Base-by-base conservation (phyloP, 2,329 filamentous ascomycete species). In the Scolecobasidium constrictum region DNA sequence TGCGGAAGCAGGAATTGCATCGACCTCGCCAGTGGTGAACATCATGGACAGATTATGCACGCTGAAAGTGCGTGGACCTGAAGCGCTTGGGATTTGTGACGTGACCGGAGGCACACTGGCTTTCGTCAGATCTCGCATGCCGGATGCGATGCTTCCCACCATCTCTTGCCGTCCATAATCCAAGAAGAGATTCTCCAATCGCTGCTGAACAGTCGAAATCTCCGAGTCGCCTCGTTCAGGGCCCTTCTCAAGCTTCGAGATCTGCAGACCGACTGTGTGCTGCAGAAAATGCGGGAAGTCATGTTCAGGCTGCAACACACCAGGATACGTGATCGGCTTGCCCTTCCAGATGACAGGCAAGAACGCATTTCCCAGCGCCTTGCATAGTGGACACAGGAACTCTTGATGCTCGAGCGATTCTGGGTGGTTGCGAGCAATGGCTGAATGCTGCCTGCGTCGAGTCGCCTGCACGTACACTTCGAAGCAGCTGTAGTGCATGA, bases 401-500 rank as follows among this genome's bases (percentile, higher is more conserved):
- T 98, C 92, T 48, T 93, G 83, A 35, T 76, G 69, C 16, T 74
- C 70, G 2, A 86, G 72, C 43, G 81, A 75, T 58, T 98, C 93
- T 0, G 92, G 92, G 53, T 96, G 92, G 53, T 94, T 86, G 12
- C 92, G 77, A 5, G 92, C 88, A 59, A 98, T 94, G 59, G 98
- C 92, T 53, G 92, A 86, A 16, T 76, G 77, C 57, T 98, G 93
- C 31, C 92, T 77, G 47, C 88, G 75, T 42, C 81, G 72, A 1
- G 86, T 94, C 3, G 90, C 86, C 36, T 84, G 77, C 50, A 86
- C 83, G 56, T 96, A 98, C 33, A 83, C 77, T 54, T 95, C 87
- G 57, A 98, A 98, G 63, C 92, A 98, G 51, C 77, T 79, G 59
- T 85, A 96, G 60, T 98, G 92, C 92, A 98, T 98, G 55, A 98